Conservation (phyloP, 2,329 filamentous ascomycete genomes). For the Ophiostoma novo-ulmi region DNA sequence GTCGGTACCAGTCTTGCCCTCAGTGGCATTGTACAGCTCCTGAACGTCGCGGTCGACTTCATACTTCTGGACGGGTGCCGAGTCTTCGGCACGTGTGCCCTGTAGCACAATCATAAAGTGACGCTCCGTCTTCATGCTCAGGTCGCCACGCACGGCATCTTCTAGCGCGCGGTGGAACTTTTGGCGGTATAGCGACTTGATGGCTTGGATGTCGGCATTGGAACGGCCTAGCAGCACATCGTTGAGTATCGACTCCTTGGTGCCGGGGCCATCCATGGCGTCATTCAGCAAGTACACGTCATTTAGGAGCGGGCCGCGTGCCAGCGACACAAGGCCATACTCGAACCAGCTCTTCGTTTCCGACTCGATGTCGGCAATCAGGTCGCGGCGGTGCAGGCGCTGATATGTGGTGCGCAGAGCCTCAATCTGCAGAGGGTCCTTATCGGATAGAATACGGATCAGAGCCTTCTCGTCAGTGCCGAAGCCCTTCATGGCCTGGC, state of each 20-base stretch:
- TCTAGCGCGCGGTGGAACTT: conserved; percentile 64
- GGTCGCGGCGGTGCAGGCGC: conserved; percentile 57
- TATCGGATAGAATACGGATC: conserved; percentile 62
- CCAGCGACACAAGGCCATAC: conserved; percentile 67
- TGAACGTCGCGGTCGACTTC: conserved; percentile 70
- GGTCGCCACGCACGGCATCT: conserved; percentile 66
- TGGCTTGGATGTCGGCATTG: conserved; percentile 82
- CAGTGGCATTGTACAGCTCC: conserved; percentile 71
- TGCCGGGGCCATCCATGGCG: conserved; percentile 73
- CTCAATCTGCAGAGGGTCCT: conserved; percentile 73
- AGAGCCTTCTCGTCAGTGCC: conserved; percentile 80
- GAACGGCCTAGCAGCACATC: conserved; percentile 77
- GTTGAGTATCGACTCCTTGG: conserved; percentile 79
- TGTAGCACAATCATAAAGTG: conserved; percentile 79
- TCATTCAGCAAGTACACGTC: conserved; percentile 67
- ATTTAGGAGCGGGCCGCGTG: conserved; percentile 70
- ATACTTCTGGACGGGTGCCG: conserved; percentile 64
- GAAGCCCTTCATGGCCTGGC: conserved; percentile 83
- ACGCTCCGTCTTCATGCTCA: conserved; percentile 79
- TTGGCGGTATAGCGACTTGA: conserved; percentile 71
- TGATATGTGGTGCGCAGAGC: conserved; percentile 63
- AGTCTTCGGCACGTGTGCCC: conserved; percentile 72
- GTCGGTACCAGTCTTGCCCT: conserved; percentile 67
- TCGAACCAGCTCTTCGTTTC: conserved; percentile 74
- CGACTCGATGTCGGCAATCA: conserved; percentile 69